A percentile compares a stretch with the other conserved stretches of the same genome.
Conservation (phyloP, 805 yeast genomes). For the Alloascoidea hylecoeti region DNA sequence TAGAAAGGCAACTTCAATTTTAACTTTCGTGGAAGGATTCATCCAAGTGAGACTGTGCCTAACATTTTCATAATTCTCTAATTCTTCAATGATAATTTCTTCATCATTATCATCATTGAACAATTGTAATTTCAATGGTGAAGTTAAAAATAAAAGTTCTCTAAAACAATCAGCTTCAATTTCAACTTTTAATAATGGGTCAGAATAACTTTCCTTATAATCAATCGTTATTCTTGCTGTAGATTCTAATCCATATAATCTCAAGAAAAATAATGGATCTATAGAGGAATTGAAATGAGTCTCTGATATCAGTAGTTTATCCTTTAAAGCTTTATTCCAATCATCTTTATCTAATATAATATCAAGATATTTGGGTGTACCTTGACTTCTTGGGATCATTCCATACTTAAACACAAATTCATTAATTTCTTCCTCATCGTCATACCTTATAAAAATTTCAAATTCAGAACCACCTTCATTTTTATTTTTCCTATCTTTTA, state of each 20-base stretch:
- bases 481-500: background rate
- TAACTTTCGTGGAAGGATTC: no score
- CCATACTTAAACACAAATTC: constrained; percentile 2
- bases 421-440: constrained; percentile 21
- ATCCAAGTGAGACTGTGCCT: no score
- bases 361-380: constrained; percentile 16
- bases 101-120: no score
- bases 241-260: background rate
- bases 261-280: background rate
- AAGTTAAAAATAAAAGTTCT: background rate
- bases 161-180: background rate
- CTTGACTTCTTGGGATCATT: background rate
- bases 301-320: no score
- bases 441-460: background rate
- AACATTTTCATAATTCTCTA: no score
- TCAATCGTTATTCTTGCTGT: background rate
- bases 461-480: background rate
- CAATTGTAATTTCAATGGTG: no score
- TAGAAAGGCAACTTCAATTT: no score
- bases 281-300: no score
- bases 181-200: background rate
- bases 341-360: background rate
- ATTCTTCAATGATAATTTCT: no score
- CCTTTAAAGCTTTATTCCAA: no score
- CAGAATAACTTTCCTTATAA: background rate